Evolutionary conservation across 2,329 filamentous ascomycete species (phyloP), one percentile per base, ranked within the genome.

Genomic region (Dothistroma septosporum): DNA sequence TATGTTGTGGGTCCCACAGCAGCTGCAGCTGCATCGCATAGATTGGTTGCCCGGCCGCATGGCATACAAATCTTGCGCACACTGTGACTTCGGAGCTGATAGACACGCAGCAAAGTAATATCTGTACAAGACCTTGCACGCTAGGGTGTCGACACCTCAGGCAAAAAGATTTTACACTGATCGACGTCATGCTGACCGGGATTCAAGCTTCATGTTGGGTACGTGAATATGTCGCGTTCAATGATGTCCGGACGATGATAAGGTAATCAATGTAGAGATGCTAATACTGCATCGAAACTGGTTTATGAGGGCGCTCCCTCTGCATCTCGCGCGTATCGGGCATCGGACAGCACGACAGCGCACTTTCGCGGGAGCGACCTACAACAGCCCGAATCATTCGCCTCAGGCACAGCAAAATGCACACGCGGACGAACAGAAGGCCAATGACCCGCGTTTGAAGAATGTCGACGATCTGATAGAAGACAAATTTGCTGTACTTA

Each of bases 401-500:
- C 47, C 21, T 1, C 47, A 50, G 16, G 47, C 47, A 11, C 22
- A 28, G 47, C 47, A 50, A 50, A 21, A 53, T n/a, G 50, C 50
- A 53, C 4, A 35, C 11, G 31, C n/a, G 19, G 50, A 53, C n/a
- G 16, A 32, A 35, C 50, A 21, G 31, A 35, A 53, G 50, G 41
- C 58, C 10, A 58, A 66, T 33, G 69, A 72, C 56, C 66, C 68
- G 10, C 66, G 69, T 11, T 62, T 70, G 35, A 53, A 59, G 12
- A 46, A 61, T 12, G 57, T 65, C 33, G 69, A 63, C 35, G 57
- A 67, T 5, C 49, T 72, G 49, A 68, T 71, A 55, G 61, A 80
- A 65, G 83, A 88, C 72, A 82, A 88, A 66, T 89, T 84, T 72
- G 85, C 86, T 6, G 76, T 77, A 7, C 76, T 89, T 54, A 78